Evolutionary conservation across 306 rosid genomes (phyloP).

Genomic region (Hippophae rhamnoides): DNA sequence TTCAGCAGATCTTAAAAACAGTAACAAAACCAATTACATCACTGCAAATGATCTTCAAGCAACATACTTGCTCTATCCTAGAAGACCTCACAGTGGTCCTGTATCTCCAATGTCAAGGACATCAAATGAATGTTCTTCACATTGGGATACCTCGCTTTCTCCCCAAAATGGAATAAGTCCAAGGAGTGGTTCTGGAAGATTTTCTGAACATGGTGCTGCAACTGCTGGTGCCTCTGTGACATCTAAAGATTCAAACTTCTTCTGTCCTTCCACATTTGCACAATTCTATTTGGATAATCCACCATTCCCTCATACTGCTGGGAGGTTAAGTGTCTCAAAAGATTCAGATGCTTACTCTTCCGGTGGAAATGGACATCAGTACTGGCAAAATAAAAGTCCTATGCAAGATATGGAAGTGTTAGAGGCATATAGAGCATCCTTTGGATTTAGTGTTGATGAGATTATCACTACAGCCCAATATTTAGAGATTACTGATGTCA

Average conservation of each 20-base stretch:
- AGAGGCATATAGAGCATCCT: constrained; percentile 98
- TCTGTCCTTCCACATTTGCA: constrained; percentile 96
- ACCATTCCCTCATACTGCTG: constrained; percentile 87
- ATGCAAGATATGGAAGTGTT: constrained; percentile 94
- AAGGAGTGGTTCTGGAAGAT: constrained; percentile 63
- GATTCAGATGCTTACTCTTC: constrained; percentile 79
- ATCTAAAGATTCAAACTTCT: constrained; percentile 86
- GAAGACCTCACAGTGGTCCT: constrained; percentile 80
- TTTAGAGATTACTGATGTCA: constrained; percentile 90
- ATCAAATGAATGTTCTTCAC: constrained; percentile 67
- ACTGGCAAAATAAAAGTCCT: constrained; percentile 64
- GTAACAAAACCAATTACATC: constrained; percentile 49
- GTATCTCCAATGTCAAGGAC: constrained; percentile 73
- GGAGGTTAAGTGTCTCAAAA: constrained; percentile 91
- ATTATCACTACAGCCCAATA: constrained; percentile 74
- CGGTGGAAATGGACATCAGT: constrained; percentile 79
- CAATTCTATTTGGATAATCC: constrained; percentile 94
- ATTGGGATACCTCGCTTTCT: constrained; percentile 73
- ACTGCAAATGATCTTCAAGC: constrained; percentile 80
- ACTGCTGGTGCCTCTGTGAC: constrained; percentile 41
- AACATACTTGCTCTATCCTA: constrained; percentile 80
- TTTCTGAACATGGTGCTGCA: constrained; percentile 48
- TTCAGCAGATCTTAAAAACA: constrained; percentile 52
- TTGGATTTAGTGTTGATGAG: constrained; percentile 99
- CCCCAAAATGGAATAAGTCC: constrained; percentile 58